phyloP scores from a whole-genome alignment of 1,284 basidiomycete genomes.

The Cutaneotrichosporon cavernicola region DNA sequence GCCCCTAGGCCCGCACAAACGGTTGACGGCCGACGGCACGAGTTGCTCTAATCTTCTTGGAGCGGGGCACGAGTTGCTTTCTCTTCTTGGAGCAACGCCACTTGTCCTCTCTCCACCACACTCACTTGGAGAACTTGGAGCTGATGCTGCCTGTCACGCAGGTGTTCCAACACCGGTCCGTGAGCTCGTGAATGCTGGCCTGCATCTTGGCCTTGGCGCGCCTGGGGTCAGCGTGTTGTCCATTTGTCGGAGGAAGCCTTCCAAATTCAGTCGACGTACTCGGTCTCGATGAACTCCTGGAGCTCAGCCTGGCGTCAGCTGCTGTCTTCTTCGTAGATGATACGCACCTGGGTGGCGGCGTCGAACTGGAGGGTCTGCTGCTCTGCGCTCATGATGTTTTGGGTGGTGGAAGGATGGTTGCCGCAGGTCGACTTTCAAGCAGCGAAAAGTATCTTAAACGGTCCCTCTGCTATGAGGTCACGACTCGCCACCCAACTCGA shows the following conservation, averaged over 20 bases:
- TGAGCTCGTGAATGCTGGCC: slow-evolving; percentile 56
- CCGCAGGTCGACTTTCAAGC: neutral
- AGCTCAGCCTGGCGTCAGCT: slow-evolving; percentile 70
- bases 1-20: too few species aligned
- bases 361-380: slow-evolving; percentile 59
- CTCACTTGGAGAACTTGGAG: slow-evolving; percentile 72
- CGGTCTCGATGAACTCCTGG: slow-evolving; percentile 74
- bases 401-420: neutral
- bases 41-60: too few species aligned
- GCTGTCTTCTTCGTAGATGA: too few species aligned
- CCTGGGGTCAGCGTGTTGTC: slow-evolving; percentile 30
- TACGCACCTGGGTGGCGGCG: slow-evolving; percentile 67
- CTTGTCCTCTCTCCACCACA: neutral
- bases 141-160: slow-evolving; percentile 81
- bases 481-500: neutral
- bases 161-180: slow-evolving; percentile 70
- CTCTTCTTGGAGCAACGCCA: neutral
- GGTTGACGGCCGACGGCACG: too few species aligned
- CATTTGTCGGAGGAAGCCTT: neutral
- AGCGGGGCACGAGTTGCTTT: too few species aligned
- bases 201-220: slow-evolving; percentile 81
- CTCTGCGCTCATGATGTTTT: slow-evolving; percentile 13
- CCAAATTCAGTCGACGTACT: slow-evolving; percentile 48
- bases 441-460: slow-evolving; percentile 9
- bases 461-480: neutral